Percentiles rank a stretch among this genome's conserved stretches.
phyloP scores from a whole-genome alignment of 768 basidiomycete species.

The Kwoniella heveanensis region DNA sequence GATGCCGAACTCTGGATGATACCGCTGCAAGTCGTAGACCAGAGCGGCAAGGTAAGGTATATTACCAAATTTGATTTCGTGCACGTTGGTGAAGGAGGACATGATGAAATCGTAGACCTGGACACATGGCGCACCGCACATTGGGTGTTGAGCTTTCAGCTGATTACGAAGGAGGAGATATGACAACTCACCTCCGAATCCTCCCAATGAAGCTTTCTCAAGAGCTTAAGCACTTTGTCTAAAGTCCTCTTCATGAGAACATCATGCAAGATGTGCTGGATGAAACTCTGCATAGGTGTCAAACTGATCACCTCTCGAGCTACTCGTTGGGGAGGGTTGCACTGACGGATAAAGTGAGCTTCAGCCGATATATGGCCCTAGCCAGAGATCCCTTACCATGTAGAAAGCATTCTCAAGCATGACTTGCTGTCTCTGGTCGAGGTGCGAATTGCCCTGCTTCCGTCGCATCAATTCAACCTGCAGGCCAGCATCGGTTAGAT shows the following conservation, averaged over 20 bases:
- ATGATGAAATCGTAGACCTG: constrained; percentile 68
- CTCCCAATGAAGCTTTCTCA: constrained; percentile 97
- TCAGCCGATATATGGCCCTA: not conserved
- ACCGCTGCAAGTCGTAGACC: constrained; percentile 89
- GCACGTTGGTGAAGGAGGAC: constrained; percentile 94
- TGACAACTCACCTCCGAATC: constrained; percentile 59
- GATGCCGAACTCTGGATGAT: constrained; percentile 84
- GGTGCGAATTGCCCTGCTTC: constrained; percentile 88
- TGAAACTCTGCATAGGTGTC: constrained; percentile 84
- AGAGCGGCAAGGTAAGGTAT: constrained; percentile 89
- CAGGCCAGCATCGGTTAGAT: too few relatives aligned
- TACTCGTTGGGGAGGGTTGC: constrained; percentile 92
- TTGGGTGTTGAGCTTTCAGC: not conserved
- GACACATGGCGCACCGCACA: constrained; percentile 26
- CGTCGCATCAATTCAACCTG: constrained; percentile 92
- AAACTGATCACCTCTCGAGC: constrained; percentile 84
- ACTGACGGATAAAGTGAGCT: constrained; percentile 60
- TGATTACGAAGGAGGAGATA: not conserved
- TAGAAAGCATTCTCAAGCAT: constrained; percentile 98
- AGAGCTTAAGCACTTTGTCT: constrained; percentile 89
- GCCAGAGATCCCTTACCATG: constrained; percentile 63
- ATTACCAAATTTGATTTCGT: constrained; percentile 94
- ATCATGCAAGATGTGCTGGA: constrained; percentile 91
- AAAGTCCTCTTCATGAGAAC: constrained; percentile 89
- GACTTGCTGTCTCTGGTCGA: constrained; percentile 85